phyloP scores from a whole-genome alignment of 768 basidiomycete species.

The Suillus placidus region DNA sequence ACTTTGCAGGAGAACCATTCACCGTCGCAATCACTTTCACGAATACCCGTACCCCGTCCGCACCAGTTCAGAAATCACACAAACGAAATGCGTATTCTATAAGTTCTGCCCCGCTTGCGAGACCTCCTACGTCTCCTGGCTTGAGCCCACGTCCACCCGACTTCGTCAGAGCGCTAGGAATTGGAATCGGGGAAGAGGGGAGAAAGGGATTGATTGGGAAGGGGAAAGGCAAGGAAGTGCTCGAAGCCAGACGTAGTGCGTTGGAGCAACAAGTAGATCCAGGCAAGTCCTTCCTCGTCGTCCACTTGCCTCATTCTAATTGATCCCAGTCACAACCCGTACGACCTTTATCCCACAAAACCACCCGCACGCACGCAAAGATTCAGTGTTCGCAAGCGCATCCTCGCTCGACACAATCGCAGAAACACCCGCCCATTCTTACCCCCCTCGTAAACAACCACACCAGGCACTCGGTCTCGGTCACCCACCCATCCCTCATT shows the following conservation, averaged over 20 bases:
- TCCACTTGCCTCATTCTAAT: slow-evolving; percentile 8
- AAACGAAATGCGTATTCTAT: slow-evolving; percentile 79
- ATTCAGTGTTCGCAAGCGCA: slow-evolving; percentile 53
- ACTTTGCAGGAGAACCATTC: slow-evolving; percentile 91
- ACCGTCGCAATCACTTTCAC: slow-evolving; percentile 85
- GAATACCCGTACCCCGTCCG: slow-evolving; percentile 65
- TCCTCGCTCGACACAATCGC: slow-evolving; percentile 55
- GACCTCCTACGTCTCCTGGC: slow-evolving; percentile 83
- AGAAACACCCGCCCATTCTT: slow-evolving; percentile 44
- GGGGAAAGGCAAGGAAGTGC: slow-evolving; percentile 47
- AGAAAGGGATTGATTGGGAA: slow-evolving; percentile 61
- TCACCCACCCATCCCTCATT: slow-evolving; percentile 29
- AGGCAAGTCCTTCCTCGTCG: slow-evolving; percentile 14
- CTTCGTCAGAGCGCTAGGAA: slow-evolving; percentile 20
- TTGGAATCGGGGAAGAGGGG: slow-evolving; percentile 36
- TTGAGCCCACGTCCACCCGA: slow-evolving; percentile 41
- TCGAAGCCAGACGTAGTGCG: slow-evolving; percentile 57
- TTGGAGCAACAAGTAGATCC: slow-evolving; percentile 35
- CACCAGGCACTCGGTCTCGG: slow-evolving; percentile 53
- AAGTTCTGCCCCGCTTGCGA: slow-evolving; percentile 78
- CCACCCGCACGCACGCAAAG: slow-evolving; percentile 80
- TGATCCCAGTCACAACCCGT: slow-evolving; percentile 46
- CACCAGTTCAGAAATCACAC: slow-evolving; percentile 42
- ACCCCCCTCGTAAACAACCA: slow-evolving; percentile 40
- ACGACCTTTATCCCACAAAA: slow-evolving; percentile 52